Evolutionary conservation across 192 early-diverging fungal genomes (phyloP), one percentile per base, ranked within the genome.

Genomic region (Backusella tarrabulga): DNA sequence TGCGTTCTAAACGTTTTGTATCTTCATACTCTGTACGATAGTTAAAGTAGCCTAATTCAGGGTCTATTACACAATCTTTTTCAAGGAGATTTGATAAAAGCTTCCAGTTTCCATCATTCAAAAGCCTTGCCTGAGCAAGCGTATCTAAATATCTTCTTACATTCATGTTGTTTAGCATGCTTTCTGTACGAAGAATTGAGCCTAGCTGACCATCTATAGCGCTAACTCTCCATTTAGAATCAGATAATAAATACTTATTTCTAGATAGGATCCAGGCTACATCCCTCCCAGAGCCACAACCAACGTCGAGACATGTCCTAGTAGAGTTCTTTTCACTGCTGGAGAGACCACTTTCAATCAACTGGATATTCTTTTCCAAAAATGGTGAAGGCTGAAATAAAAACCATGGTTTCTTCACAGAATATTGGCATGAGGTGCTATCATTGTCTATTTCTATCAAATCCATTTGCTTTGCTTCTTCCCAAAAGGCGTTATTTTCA

Each of bases 281-380:
- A 76, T 86, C 85, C 14, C 85, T 56, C 9, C 85, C 85, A 21
- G 77, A 77, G 17, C 85, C 85, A 68, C 85, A 86, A 0, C 83
- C 85, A 42, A 86, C 34, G 74, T 86, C 85, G 6, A 86, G 70
- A 29, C 79, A 83, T 12, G 73, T 52, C 41, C 77, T 72, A 23
- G 35, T 34, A n/a, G 54, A 11, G 11, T 3, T 23, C n/a, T 15
- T 12, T 6, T 77, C 29, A 63, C 19, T 4, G 6, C 7, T 19
- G 5, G 19, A n/a, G 15, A 80, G 42, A 14, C 70, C 66, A 34
- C 70, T 17, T 63, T 86, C 83, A 21, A 86, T 74, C 9, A 21
- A 32, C 14, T 74, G 63, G 5, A 86, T 76, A 46, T 75, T 69
- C 1, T 67, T 23, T 21, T 52, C 40, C n/a, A 86, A 52, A 34